These are phyloP conservation scores for Mucor indicus DNA, from an alignment of 371 early-diverging fungal species.

Conservation along the genomic window DNA sequence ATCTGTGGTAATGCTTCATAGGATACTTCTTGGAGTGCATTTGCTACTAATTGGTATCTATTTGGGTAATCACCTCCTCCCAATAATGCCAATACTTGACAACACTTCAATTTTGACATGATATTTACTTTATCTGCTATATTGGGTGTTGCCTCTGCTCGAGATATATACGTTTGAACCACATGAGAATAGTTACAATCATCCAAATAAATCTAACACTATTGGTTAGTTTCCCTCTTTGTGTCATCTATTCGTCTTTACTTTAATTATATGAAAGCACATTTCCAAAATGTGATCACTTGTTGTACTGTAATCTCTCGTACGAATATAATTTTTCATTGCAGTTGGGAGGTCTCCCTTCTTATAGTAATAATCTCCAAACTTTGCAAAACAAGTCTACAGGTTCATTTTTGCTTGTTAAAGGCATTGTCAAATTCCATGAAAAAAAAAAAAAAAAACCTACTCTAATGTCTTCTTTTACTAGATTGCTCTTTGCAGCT, in stretches of 20 bases:
- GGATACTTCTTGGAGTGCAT: constrained; percentile 60
- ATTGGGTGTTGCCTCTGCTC: constrained; percentile 71
- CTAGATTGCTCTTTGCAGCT: constrained; percentile 64
- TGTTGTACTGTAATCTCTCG: constrained; percentile 77
- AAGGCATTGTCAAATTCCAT: background rate
- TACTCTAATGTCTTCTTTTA: constrained; percentile 85
- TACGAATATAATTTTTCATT: constrained; percentile 64
- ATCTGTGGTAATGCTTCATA: constrained; percentile 52
- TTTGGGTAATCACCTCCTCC: constrained; percentile 33
- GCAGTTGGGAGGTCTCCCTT: constrained; percentile 71
- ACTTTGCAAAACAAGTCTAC: constrained; percentile 70
- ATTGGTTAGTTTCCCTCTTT: background rate
- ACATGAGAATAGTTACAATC: constrained; percentile 69
- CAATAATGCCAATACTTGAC: constrained; percentile 65
- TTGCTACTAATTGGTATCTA: constrained; percentile 62
- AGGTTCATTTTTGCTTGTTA: background rate
- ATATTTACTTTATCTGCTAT: constrained; percentile 55
- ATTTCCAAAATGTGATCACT: constrained; percentile 74
- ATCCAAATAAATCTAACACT: constrained; percentile 59
- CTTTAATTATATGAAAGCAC: constrained; percentile 80
- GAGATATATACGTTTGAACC: constrained; percentile 61
- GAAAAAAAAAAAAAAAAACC: background rate
- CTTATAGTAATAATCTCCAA: constrained; percentile 73
- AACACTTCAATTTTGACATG: constrained; percentile 65
- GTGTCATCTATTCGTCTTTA: too few species aligned